Evolutionary conservation across 768 basidiomycete species (phyloP), one percentile per base, ranked within the genome.

Genomic region (Rhodosporidiobolus odoratus): DNA sequence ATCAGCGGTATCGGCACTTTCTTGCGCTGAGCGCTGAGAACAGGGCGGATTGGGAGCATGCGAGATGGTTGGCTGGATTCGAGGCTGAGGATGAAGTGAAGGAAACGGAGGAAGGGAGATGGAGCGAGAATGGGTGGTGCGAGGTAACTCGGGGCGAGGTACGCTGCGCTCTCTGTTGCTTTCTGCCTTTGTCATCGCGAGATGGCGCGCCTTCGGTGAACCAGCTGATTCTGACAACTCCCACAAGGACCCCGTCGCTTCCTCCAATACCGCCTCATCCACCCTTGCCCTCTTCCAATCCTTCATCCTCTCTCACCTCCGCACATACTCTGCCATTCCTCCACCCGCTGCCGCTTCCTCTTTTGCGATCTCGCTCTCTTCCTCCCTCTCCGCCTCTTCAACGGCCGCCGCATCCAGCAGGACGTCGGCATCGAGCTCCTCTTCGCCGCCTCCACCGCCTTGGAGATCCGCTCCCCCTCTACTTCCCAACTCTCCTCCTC

Each of bases 31-130:
- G 91, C 17, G 83, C 95, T n/a, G 86, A 85, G 54, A 85, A 84
- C 13, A 85, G 91, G 41, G 78, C 82, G 2, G 92, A 97, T 77
- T 82, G 86, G 27, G 94, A 97, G 65, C 94, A 93, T 78, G 86
- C 88, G 41, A 83, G 91, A 66, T 82, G 85, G 58, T 79, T 95
- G n/a, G 82, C 89, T 12, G 87, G 86, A 6, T 65, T 77, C 84
- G 52, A 83, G 81, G 59, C 82, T 83, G 4, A 12, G 23, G 61
- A 78, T 84, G 52, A 83, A 81, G 59, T 82, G 84, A 71, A 79
- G 75, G 43, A 79, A n/a, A 45, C 76, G 6, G 45, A 65, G 40
- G 66, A 65, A 16, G 74, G 72, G 21, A 69, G 83, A 47, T 93
- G 89, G 90, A 84, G 84, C 57, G 81, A 84, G 17, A 81, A 84